Evolutionary conservation across 129 eudicot genomes (phyloP).

Genomic region (Chrysanthemum seticuspe): DNA sequence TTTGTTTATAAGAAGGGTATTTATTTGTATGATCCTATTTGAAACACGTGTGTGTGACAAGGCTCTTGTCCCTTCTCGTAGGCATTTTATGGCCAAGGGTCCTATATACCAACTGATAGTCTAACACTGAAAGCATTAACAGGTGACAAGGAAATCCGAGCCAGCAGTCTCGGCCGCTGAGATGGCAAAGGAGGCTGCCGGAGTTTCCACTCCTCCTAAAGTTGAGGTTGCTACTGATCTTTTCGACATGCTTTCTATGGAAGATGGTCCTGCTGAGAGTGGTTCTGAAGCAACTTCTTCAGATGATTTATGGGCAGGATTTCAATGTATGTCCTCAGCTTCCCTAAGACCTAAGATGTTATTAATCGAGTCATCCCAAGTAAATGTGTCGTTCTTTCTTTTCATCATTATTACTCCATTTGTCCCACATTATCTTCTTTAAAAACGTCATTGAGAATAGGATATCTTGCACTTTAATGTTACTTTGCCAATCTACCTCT

Average conservation of each 20-base stretch:
- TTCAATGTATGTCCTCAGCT: conserved; percentile 61
- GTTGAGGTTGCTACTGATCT: conserved; percentile 89
- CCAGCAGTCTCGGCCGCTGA: conserved; percentile 40
- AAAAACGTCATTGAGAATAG: background rate
- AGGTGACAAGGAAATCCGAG: conserved; percentile 53
- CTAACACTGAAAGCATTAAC: conserved; percentile 29
- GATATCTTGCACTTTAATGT: conserved; percentile 13
- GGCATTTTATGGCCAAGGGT: conserved; percentile 1
- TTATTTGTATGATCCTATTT: no score
- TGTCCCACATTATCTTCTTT: background rate
- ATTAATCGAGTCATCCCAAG: background rate
- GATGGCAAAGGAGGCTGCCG: conserved; percentile 43
- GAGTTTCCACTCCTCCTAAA: conserved; percentile 52
- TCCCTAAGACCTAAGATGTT: background rate
- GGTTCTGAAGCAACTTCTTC: conserved; percentile 48
- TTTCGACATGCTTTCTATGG: conserved; percentile 83
- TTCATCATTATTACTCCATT: background rate
- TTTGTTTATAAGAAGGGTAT: no score
- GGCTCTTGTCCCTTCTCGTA: background rate
- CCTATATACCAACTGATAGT: conserved; percentile 12
- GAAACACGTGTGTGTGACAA: no score
- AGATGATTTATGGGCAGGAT: conserved; percentile 91
- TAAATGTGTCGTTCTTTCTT: background rate
- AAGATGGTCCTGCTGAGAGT: conserved; percentile 54
- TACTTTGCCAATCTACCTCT: background rate